Percentiles rank a stretch among this genome's conserved stretches.
Conservation (phyloP, 805 yeast genomes). For the Isabelozyma gotoi region DNA sequence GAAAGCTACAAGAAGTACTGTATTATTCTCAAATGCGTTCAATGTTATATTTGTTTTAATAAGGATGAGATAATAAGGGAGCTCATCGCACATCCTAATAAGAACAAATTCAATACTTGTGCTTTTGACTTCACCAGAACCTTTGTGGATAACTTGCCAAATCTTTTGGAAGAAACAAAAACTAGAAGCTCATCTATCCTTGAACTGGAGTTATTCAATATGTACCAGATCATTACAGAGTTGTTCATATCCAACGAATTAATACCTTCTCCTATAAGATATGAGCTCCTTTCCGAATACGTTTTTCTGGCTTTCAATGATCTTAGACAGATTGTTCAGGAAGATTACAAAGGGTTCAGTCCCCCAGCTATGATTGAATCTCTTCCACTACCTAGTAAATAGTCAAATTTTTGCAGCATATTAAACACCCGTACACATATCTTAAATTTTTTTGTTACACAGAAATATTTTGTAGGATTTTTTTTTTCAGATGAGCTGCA, state of each 20-base stretch:
- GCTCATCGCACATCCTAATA: slow-evolving; percentile 6
- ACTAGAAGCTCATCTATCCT: slow-evolving; percentile 2
- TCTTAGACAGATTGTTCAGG: neutral
- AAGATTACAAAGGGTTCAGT: neutral
- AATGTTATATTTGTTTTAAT: slow-evolving; percentile 14
- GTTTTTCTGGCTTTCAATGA: neutral
- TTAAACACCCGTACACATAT: slow-evolving; percentile 6
- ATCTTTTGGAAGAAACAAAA: neutral
- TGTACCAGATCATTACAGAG: slow-evolving; percentile 1
- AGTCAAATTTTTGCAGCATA: neutral
- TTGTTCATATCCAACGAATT: neutral
- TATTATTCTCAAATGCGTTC: slow-evolving; percentile 6
- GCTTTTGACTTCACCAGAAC: slow-evolving; percentile 6
- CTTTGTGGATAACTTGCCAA: neutral
- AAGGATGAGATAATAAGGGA: slow-evolving; percentile 6
- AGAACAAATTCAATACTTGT: slow-evolving; percentile 9
- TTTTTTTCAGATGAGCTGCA: slow-evolving; percentile 22
- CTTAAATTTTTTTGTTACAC: slow-evolving; percentile 9
- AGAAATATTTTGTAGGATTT: neutral
- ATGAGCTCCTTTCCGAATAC: neutral
- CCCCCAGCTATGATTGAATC: neutral
- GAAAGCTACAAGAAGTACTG: neutral
- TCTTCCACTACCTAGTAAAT: neutral
- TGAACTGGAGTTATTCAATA: slow-evolving; percentile 4
- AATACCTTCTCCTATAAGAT: neutral